These are phyloP conservation scores for Phalaenopsis hybrid DNA, from an alignment of 116 monocot genomes.

Conservation along the genomic window DNA sequence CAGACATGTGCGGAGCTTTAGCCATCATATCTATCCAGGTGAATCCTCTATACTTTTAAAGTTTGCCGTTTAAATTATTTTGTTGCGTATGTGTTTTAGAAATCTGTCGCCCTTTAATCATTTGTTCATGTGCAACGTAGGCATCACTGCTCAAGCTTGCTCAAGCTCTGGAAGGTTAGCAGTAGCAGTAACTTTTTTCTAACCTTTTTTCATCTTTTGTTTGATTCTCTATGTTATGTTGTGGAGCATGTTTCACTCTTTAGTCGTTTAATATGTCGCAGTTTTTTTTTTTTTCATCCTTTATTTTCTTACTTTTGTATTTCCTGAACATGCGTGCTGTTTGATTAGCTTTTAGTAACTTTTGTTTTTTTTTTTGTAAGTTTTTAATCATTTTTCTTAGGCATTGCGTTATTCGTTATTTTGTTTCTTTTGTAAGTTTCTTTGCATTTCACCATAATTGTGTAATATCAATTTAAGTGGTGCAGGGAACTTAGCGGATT, in stretches of 20 bases:
- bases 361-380: background rate
- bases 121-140: conserved; percentile 18
- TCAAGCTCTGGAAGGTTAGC: conserved; percentile 33
- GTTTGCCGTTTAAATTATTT: conserved; percentile 2
- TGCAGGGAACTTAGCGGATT: conserved; percentile 31
- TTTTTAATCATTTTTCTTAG: background rate
- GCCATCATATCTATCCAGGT: conserved; percentile 36
- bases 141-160: conserved; percentile 4
- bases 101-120: background rate
- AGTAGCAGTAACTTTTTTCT: background rate
- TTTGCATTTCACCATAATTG: background rate
- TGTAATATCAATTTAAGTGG: conserved; percentile 2
- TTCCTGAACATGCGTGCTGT: background rate
- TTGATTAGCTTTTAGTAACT: conserved; percentile 1
- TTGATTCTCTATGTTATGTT: background rate
- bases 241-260: background rate
- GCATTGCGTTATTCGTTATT: background rate
- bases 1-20: conserved; percentile 29
- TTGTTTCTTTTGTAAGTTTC: background rate
- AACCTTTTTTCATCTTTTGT: background rate
- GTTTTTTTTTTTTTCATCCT: background rate
- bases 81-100: background rate
- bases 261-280: background rate
- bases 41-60: background rate
- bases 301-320: background rate